Evolutionary conservation across 1,139 yeast genomes (phyloP).

Genomic region (Candida mesenterica): DNA sequence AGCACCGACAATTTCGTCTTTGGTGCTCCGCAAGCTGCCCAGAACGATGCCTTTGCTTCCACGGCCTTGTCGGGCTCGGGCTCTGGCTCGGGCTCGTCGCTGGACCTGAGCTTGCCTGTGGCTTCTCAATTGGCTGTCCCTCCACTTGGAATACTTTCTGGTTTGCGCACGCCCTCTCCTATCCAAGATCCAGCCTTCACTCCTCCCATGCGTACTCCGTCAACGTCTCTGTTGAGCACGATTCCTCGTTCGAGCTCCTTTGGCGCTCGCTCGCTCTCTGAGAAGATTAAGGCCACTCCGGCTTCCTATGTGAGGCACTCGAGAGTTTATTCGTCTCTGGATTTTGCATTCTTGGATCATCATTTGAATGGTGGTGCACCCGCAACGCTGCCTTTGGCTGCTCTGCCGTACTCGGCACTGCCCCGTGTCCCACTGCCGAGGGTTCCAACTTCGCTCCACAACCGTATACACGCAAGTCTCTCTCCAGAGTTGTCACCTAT

Average conservation of each 20-base stretch:
- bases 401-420: background rate
- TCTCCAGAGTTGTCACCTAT: constrained; percentile 43
- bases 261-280: constrained; percentile 22
- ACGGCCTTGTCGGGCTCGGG: no score
- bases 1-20: background rate
- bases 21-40: background rate
- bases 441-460: constrained; percentile 14
- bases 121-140: background rate
- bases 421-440: constrained; percentile 3
- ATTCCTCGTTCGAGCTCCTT: constrained; percentile 2
- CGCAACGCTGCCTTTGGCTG: background rate
- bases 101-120: background rate
- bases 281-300: constrained; percentile 35
- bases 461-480: constrained; percentile 25
- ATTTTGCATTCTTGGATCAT: constrained; percentile 10
- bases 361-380: constrained; percentile 3
- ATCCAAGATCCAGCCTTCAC: background rate
- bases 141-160: background rate
- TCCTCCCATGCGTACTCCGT: background rate
- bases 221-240: background rate
- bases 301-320: constrained; percentile 40
- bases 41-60: no score
- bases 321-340: constrained; percentile 28
- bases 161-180: background rate
- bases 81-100: background rate